phyloP scores from a whole-genome alignment of 441 rosid species.

The Macaranga tanarius region DNA sequence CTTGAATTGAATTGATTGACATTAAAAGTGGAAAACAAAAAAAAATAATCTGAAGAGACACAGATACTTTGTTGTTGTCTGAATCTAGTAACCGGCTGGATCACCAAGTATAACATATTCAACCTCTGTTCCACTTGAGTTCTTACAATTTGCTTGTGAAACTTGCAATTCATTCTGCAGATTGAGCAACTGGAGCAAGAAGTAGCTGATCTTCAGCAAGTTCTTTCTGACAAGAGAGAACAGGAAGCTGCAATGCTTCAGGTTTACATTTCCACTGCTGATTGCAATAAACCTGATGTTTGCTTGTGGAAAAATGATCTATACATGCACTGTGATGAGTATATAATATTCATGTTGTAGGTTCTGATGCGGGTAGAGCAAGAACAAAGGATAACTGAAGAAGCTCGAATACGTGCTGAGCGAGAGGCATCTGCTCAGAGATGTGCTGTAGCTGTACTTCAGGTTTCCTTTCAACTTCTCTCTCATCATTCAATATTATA shows the following conservation, averaged over 20 bases:
- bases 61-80: constrained; percentile 13
- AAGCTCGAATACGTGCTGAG: constrained; percentile 90
- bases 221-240: constrained; percentile 89
- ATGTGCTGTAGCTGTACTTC: constrained; percentile 73
- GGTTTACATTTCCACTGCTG: constrained; percentile 40
- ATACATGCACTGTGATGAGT: constrained; percentile 11
- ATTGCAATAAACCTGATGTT: background rate
- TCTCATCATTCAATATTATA: background rate
- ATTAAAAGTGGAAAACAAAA: background rate
- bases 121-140: constrained; percentile 2
- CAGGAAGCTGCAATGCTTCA: constrained; percentile 97
- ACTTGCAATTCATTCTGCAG: constrained; percentile 42
- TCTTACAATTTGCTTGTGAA: constrained; percentile 17
- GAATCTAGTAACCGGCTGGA: background rate
- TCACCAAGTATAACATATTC: background rate
- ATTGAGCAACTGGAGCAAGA: constrained; percentile 87
- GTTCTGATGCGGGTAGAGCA: constrained; percentile 98
- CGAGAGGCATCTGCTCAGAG: constrained; percentile 93
- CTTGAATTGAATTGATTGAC: background rate
- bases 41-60: background rate
- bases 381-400: constrained; percentile 95
- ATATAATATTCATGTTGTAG: constrained; percentile 37
- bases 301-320: constrained; percentile 6
- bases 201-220: constrained; percentile 53
- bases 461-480: constrained; percentile 41